phyloP scores from a whole-genome alignment of 495 filamentous ascomycete species.

The Penicillium bialowiezense region DNA sequence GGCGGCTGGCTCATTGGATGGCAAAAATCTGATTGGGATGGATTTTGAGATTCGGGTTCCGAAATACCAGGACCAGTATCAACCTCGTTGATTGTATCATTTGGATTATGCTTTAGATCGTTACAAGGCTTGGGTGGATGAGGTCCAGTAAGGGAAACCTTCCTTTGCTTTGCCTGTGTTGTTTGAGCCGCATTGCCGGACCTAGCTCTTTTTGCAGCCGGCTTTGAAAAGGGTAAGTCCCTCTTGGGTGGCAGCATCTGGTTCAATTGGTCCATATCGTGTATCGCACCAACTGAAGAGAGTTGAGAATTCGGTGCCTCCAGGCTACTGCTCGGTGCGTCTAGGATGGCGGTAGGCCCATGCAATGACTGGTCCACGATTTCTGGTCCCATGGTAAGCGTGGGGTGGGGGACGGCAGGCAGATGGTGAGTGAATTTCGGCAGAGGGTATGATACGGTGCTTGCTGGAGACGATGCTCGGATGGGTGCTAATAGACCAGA shows the following conservation, averaged over 20 bases:
- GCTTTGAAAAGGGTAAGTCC: constrained; percentile 40
- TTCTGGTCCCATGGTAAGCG: neutral
- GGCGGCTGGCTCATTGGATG: neutral
- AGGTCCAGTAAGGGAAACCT: neutral
- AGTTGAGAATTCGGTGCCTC: constrained; percentile 13
- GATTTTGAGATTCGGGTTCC: neutral
- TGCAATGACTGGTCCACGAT: neutral
- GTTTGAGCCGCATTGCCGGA: neutral
- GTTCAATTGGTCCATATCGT: constrained; percentile 28
- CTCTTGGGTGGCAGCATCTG: constrained; percentile 46
- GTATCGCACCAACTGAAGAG: constrained; percentile 16
- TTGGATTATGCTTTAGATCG: neutral
- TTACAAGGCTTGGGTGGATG: neutral
- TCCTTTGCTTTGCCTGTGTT: neutral
- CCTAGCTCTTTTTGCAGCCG: constrained; percentile 15
- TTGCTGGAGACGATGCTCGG: constrained; percentile 9
- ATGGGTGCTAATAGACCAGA: neutral
- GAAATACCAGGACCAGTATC: neutral
- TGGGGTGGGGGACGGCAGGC: neutral
- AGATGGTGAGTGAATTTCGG: neutral
- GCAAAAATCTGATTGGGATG: neutral
- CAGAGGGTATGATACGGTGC: constrained; percentile 3
- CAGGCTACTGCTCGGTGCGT: neutral
- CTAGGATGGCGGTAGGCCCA: neutral
- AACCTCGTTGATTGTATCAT: neutral